phyloP scores from a whole-genome alignment of 208 protist genomes.

The Acanthamoeba healyi region DNA sequence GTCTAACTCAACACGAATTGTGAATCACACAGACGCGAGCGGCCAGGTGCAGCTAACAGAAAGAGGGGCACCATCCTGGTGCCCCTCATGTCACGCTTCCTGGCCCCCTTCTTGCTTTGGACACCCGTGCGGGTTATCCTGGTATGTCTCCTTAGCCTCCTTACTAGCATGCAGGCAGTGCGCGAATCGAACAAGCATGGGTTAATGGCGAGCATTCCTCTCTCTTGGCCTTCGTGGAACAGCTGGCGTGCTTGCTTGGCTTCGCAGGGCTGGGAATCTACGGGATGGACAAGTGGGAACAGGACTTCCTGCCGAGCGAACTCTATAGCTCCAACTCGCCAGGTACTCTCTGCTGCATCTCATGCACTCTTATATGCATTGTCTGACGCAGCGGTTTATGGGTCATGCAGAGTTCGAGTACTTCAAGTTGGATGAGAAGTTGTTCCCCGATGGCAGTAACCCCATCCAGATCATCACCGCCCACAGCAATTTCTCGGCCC shows the following conservation, averaged over 20 bases:
- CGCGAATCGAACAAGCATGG: no score
- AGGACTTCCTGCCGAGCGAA: constrained; percentile 51
- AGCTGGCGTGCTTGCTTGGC: constrained; percentile 11
- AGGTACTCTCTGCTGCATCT: neutral
- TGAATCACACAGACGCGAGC: constrained; percentile 24
- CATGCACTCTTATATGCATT: neutral
- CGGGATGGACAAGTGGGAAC: constrained; percentile 40
- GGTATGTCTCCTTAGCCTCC: neutral
- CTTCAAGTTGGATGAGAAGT: constrained; percentile 60
- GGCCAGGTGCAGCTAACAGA: constrained; percentile 31
- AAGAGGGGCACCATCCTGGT: constrained; percentile 47
- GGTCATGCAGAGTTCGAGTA: neutral
- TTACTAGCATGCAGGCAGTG: no score
- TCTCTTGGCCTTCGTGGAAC: no score
- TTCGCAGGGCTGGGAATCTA: constrained; percentile 50
- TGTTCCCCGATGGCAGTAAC: constrained; percentile 50
- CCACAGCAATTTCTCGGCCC: neutral
- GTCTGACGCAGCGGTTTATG: no score
- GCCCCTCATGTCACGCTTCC: constrained; percentile 13
- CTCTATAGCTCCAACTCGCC: constrained; percentile 68
- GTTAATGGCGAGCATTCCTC: no score
- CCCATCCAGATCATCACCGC: constrained; percentile 22
- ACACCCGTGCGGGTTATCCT: constrained; percentile 38
- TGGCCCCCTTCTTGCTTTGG: constrained; percentile 21
- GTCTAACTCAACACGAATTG: neutral